phyloP scores from a whole-genome alignment of 305 asterid species.

The Fraxinus greggii region DNA sequence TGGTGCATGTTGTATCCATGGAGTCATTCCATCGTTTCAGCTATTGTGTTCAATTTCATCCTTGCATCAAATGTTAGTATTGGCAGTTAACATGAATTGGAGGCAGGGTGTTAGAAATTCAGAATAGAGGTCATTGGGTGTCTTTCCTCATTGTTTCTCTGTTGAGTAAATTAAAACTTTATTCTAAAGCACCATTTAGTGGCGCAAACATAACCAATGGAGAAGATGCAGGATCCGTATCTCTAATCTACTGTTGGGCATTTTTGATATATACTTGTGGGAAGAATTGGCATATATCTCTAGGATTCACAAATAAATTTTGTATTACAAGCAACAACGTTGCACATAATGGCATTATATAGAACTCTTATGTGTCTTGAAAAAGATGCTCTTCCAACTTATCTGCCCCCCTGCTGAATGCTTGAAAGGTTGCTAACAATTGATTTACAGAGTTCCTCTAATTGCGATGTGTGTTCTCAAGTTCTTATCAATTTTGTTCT shows the following conservation, averaged over 20 bases:
- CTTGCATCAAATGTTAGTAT: background rate
- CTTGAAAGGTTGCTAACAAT: background rate
- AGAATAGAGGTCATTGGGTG: background rate
- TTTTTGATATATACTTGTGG: background rate
- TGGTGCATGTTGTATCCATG: background rate
- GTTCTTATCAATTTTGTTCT: background rate
- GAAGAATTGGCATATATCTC: background rate
- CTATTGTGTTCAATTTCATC: background rate
- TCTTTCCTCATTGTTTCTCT: background rate
- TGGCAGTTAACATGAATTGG: background rate
- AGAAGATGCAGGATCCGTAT: background rate
- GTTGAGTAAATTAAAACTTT: background rate
- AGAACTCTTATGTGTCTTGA: background rate
- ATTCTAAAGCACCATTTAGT: background rate
- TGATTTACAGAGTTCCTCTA: background rate
- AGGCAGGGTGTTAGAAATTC: background rate
- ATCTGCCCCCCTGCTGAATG: background rate
- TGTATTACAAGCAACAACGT: background rate
- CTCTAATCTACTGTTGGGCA: background rate
- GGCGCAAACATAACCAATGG: background rate
- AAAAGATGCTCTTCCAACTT: background rate
- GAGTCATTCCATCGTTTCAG: background rate
- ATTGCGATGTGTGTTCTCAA: background rate
- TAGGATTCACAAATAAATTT: background rate
- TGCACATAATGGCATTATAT: background rate